A percentile compares a stretch with the other conserved stretches of the same genome.
These are phyloP conservation scores for Saccharomycopsis crataegensis DNA, from an alignment of 1,139 yeast species.

Conservation along the genomic window DNA sequence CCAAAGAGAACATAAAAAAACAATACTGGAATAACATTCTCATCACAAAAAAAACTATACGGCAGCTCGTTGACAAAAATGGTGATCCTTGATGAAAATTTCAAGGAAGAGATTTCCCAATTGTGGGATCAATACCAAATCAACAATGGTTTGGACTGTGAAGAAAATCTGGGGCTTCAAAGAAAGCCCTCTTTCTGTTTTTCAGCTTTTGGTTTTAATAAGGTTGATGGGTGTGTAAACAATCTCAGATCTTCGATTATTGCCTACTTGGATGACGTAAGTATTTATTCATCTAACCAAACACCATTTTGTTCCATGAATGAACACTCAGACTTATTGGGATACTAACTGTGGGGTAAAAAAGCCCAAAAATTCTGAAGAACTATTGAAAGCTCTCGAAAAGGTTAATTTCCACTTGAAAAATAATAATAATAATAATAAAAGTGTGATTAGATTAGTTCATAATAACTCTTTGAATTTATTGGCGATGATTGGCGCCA, in stretches of 20 bases:
- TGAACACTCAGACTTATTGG: no score
- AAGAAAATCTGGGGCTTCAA: neutral
- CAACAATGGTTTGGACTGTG: neutral
- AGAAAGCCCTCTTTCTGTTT: neutral
- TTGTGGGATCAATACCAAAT: neutral
- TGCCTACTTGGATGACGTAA: conserved; percentile 1
- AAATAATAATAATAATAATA: neutral
- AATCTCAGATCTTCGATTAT: neutral
- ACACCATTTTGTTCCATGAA: no score
- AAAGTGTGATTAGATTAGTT: neutral
- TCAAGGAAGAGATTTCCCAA: neutral
- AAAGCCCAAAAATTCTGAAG: no score
- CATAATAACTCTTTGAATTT: neutral
- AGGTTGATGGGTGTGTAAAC: neutral
- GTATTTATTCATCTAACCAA: no score
- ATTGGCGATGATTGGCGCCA: neutral
- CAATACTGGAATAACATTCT: no score
- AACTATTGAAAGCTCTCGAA: neutral
- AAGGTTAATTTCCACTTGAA: neutral
- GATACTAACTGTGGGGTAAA: no score
- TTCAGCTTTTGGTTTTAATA: neutral
- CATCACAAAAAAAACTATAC: no score
- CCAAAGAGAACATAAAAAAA: no score
- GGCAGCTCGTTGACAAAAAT: no score
- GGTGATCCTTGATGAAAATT: neutral